Base-by-base conservation (phyloP, 768 basidiomycete species). In the Panaeolus cyanescens region DNA sequence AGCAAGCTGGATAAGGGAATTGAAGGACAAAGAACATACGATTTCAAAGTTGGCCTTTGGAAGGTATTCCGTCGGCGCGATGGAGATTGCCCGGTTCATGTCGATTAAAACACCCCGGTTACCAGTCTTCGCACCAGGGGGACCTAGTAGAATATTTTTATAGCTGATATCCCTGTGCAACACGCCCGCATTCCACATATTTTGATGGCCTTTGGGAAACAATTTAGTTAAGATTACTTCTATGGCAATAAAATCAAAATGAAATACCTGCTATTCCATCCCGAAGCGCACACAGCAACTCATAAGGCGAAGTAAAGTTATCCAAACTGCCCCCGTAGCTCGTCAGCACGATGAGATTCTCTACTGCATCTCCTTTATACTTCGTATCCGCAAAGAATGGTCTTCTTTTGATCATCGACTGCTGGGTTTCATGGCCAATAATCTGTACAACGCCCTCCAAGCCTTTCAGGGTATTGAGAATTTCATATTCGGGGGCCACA, bases 91-190 rank as follows among this genome's bases (percentile, higher is more conserved):
- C 1, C 22, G 45, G 28, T 64, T 59, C 50, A 64, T 45, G 31
- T 64, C 65, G 9, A 64, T 67, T 17, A 64, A 9, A 9, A 65
- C 33, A 1, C 65, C 65, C 19, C 56, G 56, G 19, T 55, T 20
- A 20, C 64, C 64, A 1, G 8, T 20, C 4, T 32, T 12, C 12
- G 55, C 34, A 3, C 32, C 55, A 1, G 19, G 12, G 13, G 25
- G 13, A 2, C 60, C 60, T 5, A 68, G 58, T 5, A 68, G 61
- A 40, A 71, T 62, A 36, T 71, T 72, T 10, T 58, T 55, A 8
- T 56, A 53, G 36, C 66, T 71, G 30, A 72, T 66, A 36, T 70
- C 69, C 20, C 71, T 63, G 34, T 72, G 69, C 19, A 71, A 60
- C 33, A 72, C 61, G 12, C 59, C 59, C 4, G 56, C n/a, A 28